Evolutionary conservation across 306 rosid species (phyloP).

Genomic region (Comarum palustre): DNA sequence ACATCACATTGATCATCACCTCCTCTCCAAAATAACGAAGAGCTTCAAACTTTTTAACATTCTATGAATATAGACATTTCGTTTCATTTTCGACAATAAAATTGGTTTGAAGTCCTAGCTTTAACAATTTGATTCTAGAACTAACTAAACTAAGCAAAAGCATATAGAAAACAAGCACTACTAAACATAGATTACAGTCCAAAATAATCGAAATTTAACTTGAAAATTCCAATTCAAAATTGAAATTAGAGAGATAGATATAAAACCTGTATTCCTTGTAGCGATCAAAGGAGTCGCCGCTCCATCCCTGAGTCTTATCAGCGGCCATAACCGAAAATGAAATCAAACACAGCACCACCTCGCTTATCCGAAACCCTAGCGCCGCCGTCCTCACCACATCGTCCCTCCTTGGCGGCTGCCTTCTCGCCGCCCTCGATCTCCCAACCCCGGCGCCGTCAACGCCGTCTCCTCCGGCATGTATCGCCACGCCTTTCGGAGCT

Average conservation of each 20-base stretch:
- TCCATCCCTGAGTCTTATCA: conserved; percentile 96
- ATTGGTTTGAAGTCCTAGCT: too few species aligned
- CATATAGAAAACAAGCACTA: too few species aligned
- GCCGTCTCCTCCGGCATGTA: conserved; percentile 23
- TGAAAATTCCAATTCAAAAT: not conserved
- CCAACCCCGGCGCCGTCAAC: conserved; percentile 20
- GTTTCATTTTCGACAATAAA: not conserved
- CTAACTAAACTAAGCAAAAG: not conserved
- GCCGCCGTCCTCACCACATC: conserved; percentile 56
- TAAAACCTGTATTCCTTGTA: conserved; percentile 90
- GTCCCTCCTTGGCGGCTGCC: conserved; percentile 33
- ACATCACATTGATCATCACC: conserved; percentile 10
- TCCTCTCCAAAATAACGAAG: not conserved
- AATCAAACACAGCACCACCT: conserved; percentile 68
- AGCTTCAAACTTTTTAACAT: not conserved
- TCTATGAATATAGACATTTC: not conserved
- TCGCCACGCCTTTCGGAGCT: conserved; percentile 30
- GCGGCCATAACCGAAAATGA: conserved; percentile 98
- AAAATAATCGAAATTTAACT: not conserved
- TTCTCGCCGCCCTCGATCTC: conserved; percentile 30
- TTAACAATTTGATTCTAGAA: too few species aligned
- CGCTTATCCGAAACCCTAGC: conserved; percentile 76
- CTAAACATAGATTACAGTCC: not conserved
- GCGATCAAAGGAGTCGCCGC: conserved; percentile 95
- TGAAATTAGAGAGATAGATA: conserved; percentile 2